phyloP scores from a whole-genome alignment of 2,329 filamentous ascomycete genomes.

The Blastomyces emzantsi region DNA sequence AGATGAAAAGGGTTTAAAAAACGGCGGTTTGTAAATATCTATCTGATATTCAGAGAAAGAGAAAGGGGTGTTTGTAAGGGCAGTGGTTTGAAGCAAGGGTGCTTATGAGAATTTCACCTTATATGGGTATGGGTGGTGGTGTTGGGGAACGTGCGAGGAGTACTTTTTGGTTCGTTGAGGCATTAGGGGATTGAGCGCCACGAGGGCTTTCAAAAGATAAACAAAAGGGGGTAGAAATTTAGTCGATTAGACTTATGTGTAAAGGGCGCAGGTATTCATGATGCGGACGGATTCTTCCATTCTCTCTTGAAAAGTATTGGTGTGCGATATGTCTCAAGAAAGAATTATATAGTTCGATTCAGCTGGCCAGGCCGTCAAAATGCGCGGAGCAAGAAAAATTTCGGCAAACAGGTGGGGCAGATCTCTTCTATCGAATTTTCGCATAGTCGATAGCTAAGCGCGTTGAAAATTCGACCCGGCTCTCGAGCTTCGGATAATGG shows the following conservation, averaged over 20 bases:
- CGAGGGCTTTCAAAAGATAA: not conserved
- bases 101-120: not conserved
- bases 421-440: not conserved
- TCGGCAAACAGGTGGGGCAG: not conserved
- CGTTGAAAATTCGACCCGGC: constrained; percentile 34
- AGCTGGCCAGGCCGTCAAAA: not conserved
- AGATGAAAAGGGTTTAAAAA: not conserved
- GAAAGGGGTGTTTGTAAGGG: not conserved
- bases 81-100: not conserved
- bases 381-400: not conserved
- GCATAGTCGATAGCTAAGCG: not conserved
- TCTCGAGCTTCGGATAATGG: constrained; percentile 54
- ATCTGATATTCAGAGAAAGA: not conserved
- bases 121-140: not conserved
- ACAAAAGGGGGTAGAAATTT: not conserved
- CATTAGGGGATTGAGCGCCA: not conserved
- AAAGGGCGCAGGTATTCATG: not conserved
- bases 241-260: not conserved
- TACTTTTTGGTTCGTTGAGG: not conserved
- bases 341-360: not conserved
- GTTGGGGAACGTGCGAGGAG: not conserved
- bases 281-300: not conserved
- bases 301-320: not conserved
- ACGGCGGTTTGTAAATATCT: not conserved
- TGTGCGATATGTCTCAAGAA: not conserved